Base-by-base conservation (phyloP, 257 asterid genomes). In the Henckelia pumila region DNA sequence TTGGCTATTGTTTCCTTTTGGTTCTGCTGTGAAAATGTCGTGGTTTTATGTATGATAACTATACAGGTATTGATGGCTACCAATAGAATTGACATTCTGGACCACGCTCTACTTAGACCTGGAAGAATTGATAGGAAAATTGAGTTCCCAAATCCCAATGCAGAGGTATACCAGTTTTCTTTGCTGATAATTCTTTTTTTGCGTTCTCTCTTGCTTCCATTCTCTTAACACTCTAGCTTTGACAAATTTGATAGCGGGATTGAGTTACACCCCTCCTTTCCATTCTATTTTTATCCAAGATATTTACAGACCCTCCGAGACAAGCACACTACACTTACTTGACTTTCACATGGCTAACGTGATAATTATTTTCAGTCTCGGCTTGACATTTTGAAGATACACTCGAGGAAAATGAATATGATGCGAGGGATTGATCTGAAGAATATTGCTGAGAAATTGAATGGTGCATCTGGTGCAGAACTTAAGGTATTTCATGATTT, bases 81-180 rank as follows among this genome's bases (percentile, higher is more conserved):
- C 65, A 91, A 91, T 77, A 83, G 95, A 33, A 89, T 91, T 69
- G 98, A 89, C 76, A 87, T 92, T 79, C 81, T 89, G 72, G 98
- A 92, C 76, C 95, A 89, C 49, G 96, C 96, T 44, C 96, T 91
- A 70, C 96, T 91, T 33, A 84, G 96, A 75, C 96, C 95, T 52
- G 97, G 97, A 72, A 83, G 97, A 74, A 91, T 91, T 60, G 92
- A 92, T 75, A 78, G 96, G 82, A 92, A 92, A 76, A 92, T 92
- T 64, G 96, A 92, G 71, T 92, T 92, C 77, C 98, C 98, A 32
- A 92, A 89, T 82, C 98, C 95, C 73, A 92, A 87, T 64, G 98
- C 75, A 82, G 98, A 87, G 67, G 98, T 91, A 53, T 22, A 77
- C 24, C 2, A 24, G 58, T 37, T 52, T 56, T 28, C 56, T 9